A percentile compares a stretch with the other conserved stretches of the same genome.
Evolutionary conservation across 345 rosid genomes (phyloP).

Genomic region (Turnera subulata): DNA sequence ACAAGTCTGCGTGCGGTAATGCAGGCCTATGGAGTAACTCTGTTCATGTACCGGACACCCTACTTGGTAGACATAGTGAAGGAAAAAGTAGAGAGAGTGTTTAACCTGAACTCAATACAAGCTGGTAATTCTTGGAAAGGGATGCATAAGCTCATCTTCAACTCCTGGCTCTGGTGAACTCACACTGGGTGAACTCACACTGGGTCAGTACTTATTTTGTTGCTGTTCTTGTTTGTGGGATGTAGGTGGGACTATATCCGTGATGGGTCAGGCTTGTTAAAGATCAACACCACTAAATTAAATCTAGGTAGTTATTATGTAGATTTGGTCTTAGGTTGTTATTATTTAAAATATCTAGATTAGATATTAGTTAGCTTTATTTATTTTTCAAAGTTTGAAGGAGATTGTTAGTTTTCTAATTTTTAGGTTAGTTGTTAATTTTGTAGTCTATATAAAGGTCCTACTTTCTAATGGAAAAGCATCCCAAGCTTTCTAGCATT

Average conservation of each 20-base stretch:
- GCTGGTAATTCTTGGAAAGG: slow-evolving; percentile 70
- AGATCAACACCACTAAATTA: too few relatives aligned
- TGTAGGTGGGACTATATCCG: slow-evolving; percentile 80
- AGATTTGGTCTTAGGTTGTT: too few relatives aligned
- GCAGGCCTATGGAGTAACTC: slow-evolving; percentile 68
- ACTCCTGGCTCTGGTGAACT: slow-evolving; percentile 98
- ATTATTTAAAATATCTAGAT: too few relatives aligned
- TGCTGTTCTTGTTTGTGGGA: background rate
- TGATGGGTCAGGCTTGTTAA: slow-evolving; percentile 46
- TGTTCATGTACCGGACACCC: slow-evolving; percentile 71
- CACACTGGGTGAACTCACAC: slow-evolving; percentile 60
- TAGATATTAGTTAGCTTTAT: too few relatives aligned
- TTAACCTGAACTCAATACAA: slow-evolving; percentile 54
- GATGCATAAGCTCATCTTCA: slow-evolving; percentile 80
- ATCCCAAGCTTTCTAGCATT: too few relatives aligned
- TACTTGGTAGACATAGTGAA: slow-evolving; percentile 69
- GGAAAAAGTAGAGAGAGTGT: slow-evolving; percentile 59
- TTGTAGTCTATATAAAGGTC: too few relatives aligned
- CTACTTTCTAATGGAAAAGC: too few relatives aligned
- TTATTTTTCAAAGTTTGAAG: too few relatives aligned
- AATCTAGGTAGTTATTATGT: too few relatives aligned
- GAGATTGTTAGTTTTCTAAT: too few relatives aligned
- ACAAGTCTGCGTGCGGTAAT: too few relatives aligned
- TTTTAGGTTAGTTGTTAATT: too few relatives aligned
- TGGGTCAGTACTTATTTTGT: background rate